Conservation (phyloP, 805 yeast genomes). For the Saitoella complicata region DNA sequence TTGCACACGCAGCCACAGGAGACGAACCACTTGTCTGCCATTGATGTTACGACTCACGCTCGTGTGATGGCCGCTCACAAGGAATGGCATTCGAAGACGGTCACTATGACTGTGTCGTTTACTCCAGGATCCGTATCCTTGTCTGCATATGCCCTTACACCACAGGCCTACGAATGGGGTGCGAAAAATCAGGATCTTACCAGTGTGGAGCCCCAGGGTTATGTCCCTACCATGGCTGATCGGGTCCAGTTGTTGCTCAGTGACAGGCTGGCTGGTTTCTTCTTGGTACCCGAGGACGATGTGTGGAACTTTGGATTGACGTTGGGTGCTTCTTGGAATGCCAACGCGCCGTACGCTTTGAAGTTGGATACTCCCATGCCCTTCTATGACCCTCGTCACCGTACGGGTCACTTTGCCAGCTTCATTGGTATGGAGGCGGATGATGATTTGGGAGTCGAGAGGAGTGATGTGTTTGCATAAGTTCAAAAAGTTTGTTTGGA, state of each 20-base stretch:
- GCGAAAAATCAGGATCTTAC: slow-evolving; percentile 36
- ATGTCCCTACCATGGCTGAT: slow-evolving; percentile 39
- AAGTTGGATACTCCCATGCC: slow-evolving; percentile 66
- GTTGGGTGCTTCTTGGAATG: slow-evolving; percentile 60
- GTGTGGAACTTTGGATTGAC: slow-evolving; percentile 86
- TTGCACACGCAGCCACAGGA: slow-evolving; percentile 76
- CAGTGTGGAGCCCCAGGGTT: slow-evolving; percentile 50
- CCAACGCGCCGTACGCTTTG: slow-evolving; percentile 40
- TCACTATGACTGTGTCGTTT: slow-evolving; percentile 51
- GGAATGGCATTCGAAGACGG: slow-evolving; percentile 29
- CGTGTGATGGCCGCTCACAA: slow-evolving; percentile 21
- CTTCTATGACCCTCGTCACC: slow-evolving; percentile 72
- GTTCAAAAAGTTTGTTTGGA: neutral
- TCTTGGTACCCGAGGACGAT: slow-evolving; percentile 67
- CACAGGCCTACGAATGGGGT: slow-evolving; percentile 73
- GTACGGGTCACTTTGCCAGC: slow-evolving; percentile 72
- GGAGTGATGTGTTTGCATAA: slow-evolving; percentile 13
- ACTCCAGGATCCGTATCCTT: slow-evolving; percentile 76
- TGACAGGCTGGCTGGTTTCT: slow-evolving; percentile 62
- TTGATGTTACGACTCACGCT: slow-evolving; percentile 51
- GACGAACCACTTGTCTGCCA: slow-evolving; percentile 42
- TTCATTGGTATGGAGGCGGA: slow-evolving; percentile 31
- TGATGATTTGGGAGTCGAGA: slow-evolving; percentile 12
- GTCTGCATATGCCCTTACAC: slow-evolving; percentile 42
- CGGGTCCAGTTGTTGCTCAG: slow-evolving; percentile 58